Evolutionary conservation across 164 flowering plant genomes (phyloP), one percentile per base, ranked within the genome.

Genomic region (Nelumbo lutea): DNA sequence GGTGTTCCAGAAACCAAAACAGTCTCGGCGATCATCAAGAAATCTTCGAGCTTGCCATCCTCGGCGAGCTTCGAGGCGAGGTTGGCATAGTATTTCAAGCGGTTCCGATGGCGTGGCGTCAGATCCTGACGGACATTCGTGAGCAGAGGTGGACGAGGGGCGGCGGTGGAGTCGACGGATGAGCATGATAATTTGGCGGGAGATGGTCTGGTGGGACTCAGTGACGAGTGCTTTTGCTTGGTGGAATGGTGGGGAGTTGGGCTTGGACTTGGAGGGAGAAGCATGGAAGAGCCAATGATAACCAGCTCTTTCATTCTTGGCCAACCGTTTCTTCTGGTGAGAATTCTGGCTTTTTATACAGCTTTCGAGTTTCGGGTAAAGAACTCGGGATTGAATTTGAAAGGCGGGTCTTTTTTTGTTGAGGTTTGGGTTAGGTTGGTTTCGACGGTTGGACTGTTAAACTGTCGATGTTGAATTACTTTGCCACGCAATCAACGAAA

Each of bases 41-140:
- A 85, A 42, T 88, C 92, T 3, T 79, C 78, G 59, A 89, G 72
- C 63, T 85, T 81, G 6, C 90, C 93, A 14, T 76, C 83, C 46
- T 72, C 78, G 42, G 84, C 90, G 46, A 88, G 84, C 76, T 84
- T 82, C 14, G 93, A 81, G 10, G 95, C 91, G 59, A 86, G 75
- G 42, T 79, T 73, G 38, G 89, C 83, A 69, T 80, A 76, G 80
- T 83, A 75, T 2, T 64, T 63, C 62, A 85, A 74, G 40, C 50
- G 75, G 56, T 61, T 55, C 10, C 44, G 55, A n/a, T 60, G 51
- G 64, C 65, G 64, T 15, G 57, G 59, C 61, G 44, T 42, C 5
- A 59, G 65, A 44, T 42, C 63, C 27, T 27, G 69, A 27, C 55
- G 59, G n/a, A 72, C 60, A 47, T 47, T 58, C 59, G 52, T 59